Evolutionary conservation across 768 basidiomycete species (phyloP).

Genomic region (Tylopilus rubrobrunneus): DNA sequence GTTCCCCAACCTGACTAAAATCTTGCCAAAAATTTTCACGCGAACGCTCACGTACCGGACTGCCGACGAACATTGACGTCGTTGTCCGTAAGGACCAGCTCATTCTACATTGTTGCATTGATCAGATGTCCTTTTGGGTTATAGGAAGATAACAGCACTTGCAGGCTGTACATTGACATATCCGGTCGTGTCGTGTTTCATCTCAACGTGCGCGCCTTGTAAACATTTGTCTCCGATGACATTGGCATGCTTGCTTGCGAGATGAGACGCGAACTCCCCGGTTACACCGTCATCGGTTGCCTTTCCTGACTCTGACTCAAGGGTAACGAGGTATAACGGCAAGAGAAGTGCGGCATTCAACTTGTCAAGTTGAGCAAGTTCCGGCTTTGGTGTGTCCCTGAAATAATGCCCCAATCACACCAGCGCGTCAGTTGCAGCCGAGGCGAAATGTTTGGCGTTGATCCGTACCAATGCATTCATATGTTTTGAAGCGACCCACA

Average conservation of each 20-base stretch:
- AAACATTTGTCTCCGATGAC: neutral
- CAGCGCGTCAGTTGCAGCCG: neutral
- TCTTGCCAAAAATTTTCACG: neutral
- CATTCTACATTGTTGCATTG: constrained; percentile 1
- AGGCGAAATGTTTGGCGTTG: constrained; percentile 2
- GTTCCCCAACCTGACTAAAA: neutral
- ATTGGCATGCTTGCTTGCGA: neutral
- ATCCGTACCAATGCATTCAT: constrained; percentile 9
- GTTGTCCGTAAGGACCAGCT: neutral
- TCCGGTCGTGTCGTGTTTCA: constrained; percentile 5
- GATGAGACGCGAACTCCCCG: neutral
- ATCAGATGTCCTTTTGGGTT: neutral
- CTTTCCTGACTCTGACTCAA: too few relatives aligned
- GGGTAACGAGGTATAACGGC: too few relatives aligned
- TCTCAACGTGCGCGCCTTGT: too few relatives aligned
- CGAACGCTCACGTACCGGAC: neutral
- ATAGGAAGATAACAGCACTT: neutral
- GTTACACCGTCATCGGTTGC: neutral
- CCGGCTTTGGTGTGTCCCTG: neutral
- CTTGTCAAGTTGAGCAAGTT: neutral
- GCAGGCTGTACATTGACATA: neutral
- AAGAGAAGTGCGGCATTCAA: neutral
- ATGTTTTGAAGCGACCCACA: neutral
- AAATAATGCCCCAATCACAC: neutral
- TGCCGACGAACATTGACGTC: neutral